Evolutionary conservation across 805 yeast genomes (phyloP), one percentile per base, ranked within the genome.

Genomic region (Candida adriatica): DNA sequence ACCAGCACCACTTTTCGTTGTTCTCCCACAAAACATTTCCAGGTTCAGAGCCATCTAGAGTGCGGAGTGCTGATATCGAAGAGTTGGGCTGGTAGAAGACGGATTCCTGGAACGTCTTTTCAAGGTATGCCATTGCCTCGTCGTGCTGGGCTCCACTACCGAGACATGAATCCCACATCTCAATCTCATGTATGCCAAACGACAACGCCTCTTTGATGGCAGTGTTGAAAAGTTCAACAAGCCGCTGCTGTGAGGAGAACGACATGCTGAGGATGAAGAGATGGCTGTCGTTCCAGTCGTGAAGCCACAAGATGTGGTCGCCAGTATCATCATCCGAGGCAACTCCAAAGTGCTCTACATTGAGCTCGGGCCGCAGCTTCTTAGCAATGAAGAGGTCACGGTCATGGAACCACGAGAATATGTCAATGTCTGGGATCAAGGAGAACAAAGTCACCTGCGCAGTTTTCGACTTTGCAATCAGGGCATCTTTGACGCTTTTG

Each of bases 1-100:
- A 69, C 75, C 75, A 69, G 26, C 68, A 60, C 50, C 64, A 69
- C 42, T 67, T 67, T 10, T 68, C 60, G 33, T 66, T 65, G 35
- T 58, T 50, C 15, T 51, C 63, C 75, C 75, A 69, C 3, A 47
- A 32, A 16, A 53, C 41, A 9, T 43, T 31, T 1, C 20, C 25
- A 6, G 16, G 10, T 6, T 45, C 47, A 2, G 42, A 38, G 2
- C 47, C 46, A 20, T 43, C 41, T 18, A 57, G 49, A 3, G 52
- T 30, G 38, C 62, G 58, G 29, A 66, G 53, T 1, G 72, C 71
- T 38, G 70, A 55, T 18, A 59, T 24, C 0, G 68, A 61, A 10
- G 55, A 42, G 38, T 61, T 60, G 28, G 37, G 26, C 27, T 31
- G 39, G 59, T 45, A 35, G 56, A 66, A 24, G 45, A 31, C 23